Percentiles rank a stretch among this genome's conserved stretches.
Evolutionary conservation across 176 grass and related monocot genomes (phyloP).

Genomic region (Paspalum notatum): DNA sequence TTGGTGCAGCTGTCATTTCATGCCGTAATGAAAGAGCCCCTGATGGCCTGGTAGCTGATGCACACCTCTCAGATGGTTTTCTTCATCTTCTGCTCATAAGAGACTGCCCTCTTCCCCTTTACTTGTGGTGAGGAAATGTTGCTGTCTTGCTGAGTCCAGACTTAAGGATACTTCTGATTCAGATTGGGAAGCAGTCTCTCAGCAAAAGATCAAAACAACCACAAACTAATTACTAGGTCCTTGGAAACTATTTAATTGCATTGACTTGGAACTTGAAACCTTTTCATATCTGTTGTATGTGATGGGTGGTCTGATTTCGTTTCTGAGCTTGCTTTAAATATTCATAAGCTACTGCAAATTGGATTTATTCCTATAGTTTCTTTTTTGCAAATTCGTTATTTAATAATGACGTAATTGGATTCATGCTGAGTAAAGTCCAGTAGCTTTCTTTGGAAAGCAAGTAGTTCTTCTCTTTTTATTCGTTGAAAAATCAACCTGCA

Average conservation of each 20-base stretch:
- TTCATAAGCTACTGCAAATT: background rate
- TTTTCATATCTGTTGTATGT: constrained; percentile 7
- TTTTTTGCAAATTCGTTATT: background rate
- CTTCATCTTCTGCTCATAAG: constrained; percentile 92
- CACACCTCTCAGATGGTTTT: constrained; percentile 91
- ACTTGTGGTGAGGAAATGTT: constrained; percentile 73
- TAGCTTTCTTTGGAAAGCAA: background rate
- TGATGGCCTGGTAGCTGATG: constrained; percentile 85
- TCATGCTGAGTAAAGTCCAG: background rate
- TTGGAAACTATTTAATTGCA: background rate
- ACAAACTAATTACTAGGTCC: too few relatives aligned
- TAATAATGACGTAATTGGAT: background rate
- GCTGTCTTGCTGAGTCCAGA: background rate
- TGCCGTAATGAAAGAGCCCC: constrained; percentile 95
- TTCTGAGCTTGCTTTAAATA: background rate
- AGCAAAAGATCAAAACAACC: background rate
- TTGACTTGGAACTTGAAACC: constrained; percentile 4
- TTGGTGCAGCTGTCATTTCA: constrained; percentile 90
- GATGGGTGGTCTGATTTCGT: background rate
- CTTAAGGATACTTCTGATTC: background rate
- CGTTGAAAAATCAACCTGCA: background rate
- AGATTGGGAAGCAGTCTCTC: background rate
- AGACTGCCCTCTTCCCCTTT: constrained; percentile 85
- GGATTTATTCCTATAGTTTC: background rate
- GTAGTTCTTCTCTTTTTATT: background rate